A percentile compares a stretch with the other conserved stretches of the same genome.
These are phyloP conservation scores for Trichoderma reesei DNA, from an alignment of 495 filamentous ascomycete species.

Conservation along the genomic window DNA sequence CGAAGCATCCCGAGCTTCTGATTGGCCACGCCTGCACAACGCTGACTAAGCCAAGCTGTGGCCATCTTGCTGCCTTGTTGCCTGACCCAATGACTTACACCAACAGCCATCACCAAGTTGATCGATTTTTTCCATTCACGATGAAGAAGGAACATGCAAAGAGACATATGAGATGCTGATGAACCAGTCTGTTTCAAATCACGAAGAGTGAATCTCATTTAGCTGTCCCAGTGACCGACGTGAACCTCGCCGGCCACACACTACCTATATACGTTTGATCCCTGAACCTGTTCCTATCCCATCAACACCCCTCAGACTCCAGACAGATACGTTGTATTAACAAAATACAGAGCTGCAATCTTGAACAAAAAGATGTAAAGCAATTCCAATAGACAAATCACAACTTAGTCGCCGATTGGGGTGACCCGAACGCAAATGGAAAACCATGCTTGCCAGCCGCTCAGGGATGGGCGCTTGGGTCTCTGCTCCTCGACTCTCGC, in stretches of 20 bases:
- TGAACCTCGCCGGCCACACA: background rate
- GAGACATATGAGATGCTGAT: no score
- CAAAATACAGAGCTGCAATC: background rate
- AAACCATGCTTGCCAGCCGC: background rate
- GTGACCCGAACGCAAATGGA: background rate
- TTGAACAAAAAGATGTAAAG: background rate
- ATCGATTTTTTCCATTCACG: no score
- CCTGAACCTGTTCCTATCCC: background rate
- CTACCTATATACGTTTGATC: background rate
- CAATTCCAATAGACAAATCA: no score
- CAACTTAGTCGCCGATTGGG: no score
- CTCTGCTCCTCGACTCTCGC: slow-evolving; percentile 31
- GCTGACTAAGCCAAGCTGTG: background rate
- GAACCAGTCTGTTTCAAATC: background rate
- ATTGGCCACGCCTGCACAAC: background rate
- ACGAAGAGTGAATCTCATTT: background rate
- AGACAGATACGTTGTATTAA: background rate
- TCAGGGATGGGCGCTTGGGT: slow-evolving; percentile 18
- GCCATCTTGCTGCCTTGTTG: background rate
- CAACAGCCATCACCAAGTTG: background rate
- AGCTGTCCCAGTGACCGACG: background rate
- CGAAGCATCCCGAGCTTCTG: background rate
- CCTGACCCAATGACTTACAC: slow-evolving; percentile 1
- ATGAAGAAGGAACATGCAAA: background rate
- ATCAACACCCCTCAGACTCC: background rate